phyloP scores from a whole-genome alignment of 1,284 basidiomycete species.

The Marasmius sp. region DNA sequence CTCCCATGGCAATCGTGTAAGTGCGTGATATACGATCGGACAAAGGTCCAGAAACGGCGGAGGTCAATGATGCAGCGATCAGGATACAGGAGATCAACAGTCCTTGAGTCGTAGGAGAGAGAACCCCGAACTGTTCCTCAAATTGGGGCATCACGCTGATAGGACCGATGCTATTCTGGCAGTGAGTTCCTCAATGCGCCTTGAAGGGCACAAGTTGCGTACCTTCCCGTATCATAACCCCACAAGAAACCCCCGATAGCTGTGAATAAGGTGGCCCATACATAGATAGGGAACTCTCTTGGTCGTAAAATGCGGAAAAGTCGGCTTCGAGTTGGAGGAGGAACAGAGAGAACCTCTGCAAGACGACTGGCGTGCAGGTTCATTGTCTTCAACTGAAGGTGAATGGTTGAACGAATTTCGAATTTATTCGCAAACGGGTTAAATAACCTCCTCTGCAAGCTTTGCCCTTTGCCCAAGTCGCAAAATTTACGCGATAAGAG shows the following conservation, averaged over 20 bases:
- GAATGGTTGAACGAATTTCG: not conserved
- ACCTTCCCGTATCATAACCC: constrained; percentile 38
- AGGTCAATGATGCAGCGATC: constrained; percentile 44
- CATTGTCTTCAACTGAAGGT: not conserved
- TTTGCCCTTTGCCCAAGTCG: too few relatives aligned
- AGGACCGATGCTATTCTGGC: constrained; percentile 14
- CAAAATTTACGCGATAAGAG: too few relatives aligned
- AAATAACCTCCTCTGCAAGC: too few relatives aligned
- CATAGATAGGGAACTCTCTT: constrained; percentile 15
- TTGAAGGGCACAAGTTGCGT: not conserved
- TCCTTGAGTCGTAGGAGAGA: constrained; percentile 21
- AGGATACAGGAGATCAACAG: constrained; percentile 36
- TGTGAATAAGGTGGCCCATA: constrained; percentile 32
- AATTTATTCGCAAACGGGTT: not conserved
- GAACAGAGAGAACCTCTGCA: not conserved
- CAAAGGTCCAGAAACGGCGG: constrained; percentile 43
- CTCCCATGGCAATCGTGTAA: constrained; percentile 37
- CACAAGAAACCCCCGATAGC: constrained; percentile 37
- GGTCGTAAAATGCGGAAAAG: not conserved
- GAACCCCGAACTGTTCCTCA: constrained; percentile 15
- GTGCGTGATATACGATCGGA: constrained; percentile 50
- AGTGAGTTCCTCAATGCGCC: not conserved
- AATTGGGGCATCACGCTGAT: constrained; percentile 24
- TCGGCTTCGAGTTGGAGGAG: not conserved
- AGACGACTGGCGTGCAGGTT: not conserved